Percentiles rank a stretch among this genome's conserved stretches.
phyloP scores from a whole-genome alignment of 2,329 filamentous ascomycete species.

The Chrysoporthe austroafricana region DNA sequence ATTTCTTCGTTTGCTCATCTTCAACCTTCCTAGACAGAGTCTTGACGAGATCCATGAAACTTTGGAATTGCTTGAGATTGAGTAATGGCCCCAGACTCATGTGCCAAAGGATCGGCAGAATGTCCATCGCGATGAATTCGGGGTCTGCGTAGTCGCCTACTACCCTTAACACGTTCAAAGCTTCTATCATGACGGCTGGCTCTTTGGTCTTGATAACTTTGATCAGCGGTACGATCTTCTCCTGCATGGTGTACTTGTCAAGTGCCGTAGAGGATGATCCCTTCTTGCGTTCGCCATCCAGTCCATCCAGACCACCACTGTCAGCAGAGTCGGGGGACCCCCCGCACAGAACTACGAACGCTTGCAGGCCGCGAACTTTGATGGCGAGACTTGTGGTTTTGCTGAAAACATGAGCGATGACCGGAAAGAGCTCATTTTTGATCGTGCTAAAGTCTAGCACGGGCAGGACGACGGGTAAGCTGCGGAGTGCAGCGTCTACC shows the following conservation, averaged over 20 bases:
- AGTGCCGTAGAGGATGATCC: conserved; percentile 74
- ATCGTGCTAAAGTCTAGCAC: conserved; percentile 95
- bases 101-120: conserved; percentile 86
- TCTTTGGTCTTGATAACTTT: conserved; percentile 97
- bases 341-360: conserved; percentile 87
- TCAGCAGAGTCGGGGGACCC: conserved; percentile 60
- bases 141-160: conserved; percentile 82
- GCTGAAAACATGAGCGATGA: conserved; percentile 87
- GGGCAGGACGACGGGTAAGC: conserved; percentile 78
- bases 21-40: conserved; percentile 79
- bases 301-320: conserved; percentile 77
- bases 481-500: conserved; percentile 82
- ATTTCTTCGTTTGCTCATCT: conserved; percentile 83
- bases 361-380: conserved; percentile 89
- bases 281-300: conserved; percentile 63
- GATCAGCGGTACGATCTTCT: conserved; percentile 90
- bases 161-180: conserved; percentile 80
- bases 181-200: conserved; percentile 95
- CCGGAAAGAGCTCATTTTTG: conserved; percentile 94
- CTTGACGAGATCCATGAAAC: conserved; percentile 89
- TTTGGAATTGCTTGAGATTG: conserved; percentile 83
- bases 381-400: conserved; percentile 93
- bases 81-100: conserved; percentile 91
- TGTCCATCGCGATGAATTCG: conserved; percentile 90
- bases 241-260: conserved; percentile 98